Evolutionary conservation across 495 filamentous ascomycete genomes (phyloP), one percentile per base, ranked within the genome.

Genomic region (Podospora appendiculata): DNA sequence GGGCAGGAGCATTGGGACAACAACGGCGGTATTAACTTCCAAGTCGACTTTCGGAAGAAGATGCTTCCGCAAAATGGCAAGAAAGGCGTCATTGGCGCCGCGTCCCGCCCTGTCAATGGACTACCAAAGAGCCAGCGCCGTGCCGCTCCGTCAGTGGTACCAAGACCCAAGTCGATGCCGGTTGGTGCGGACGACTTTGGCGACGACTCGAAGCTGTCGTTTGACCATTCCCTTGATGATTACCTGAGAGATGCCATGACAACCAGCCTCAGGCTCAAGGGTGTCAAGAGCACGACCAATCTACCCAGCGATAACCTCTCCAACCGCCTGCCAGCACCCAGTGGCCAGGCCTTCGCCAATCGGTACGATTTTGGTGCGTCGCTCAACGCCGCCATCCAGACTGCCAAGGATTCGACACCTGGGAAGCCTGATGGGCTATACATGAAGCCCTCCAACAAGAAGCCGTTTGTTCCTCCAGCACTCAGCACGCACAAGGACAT

Each of bases 1-100:
- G 89, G 90, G 7, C 80, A 88, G 57, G 92, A 96, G 57, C 86
- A 83, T 63, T 98, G 93, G 93, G 94, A 98, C 72, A 98, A 91
- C 74, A 97, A 98, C 63, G 67, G 78, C 52, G 72, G 73, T 11
- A 78, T 81, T 64, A 96, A 98, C 67, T 97, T 90, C 68, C 90
- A 95, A 59, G 80, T 96, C 48, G 90, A 95, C 63, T 98, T 98
- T 72, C 73, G 75, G 42, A 94, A 90, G 73, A 90, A 87, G 69
- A 58, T 71, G 40, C 78, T 83, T 44, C 66, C 77, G 11, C 71
- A 77, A 51, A 76, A 79, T 47, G 80, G 79, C 52, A 79, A 79
- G 65, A 72, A 72, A 47, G 72, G 68, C 46, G 61, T 63, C 9
- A 71, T 77, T 54, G 70, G 77, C 6, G 65, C 74, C 35, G 66